Evolutionary conservation across 164 flowering plant genomes (phyloP).

Genomic region (Saururus chinensis): DNA sequence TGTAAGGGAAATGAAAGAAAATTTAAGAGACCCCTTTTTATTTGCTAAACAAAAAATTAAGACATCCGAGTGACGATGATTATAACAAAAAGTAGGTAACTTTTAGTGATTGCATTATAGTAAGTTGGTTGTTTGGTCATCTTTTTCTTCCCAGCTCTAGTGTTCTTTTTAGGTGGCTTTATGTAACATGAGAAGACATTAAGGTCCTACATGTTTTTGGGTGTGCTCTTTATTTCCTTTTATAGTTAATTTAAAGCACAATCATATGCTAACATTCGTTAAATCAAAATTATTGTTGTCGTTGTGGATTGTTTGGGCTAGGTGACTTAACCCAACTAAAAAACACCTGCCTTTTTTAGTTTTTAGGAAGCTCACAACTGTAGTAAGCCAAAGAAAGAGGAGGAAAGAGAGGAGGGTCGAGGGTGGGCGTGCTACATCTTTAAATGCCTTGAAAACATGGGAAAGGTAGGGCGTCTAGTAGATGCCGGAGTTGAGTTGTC

Average conservation of each 20-base stretch:
- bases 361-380: no score
- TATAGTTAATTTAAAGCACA: background rate
- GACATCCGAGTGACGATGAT: slow-evolving; percentile 94
- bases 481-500: no score
- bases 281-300: no score
- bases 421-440: no score
- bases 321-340: no score
- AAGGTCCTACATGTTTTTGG: slow-evolving; percentile 81
- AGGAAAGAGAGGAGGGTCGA: no score
- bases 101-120: background rate
- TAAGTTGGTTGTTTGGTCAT: background rate
- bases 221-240: slow-evolving; percentile 24
- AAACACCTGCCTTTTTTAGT: no score
- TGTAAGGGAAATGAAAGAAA: slow-evolving; percentile 89
- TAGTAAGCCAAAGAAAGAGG: no score
- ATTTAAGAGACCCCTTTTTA: slow-evolving; percentile 61
- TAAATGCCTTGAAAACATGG: no score
- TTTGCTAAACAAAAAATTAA: no score
- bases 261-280: background rate
- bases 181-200: slow-evolving; percentile 92
- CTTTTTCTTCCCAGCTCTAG: background rate
- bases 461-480: no score
- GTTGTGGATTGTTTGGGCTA: no score
- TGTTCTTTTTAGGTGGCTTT: slow-evolving; percentile 62
- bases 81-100: slow-evolving; percentile 54